These are phyloP conservation scores for Didymella sp. DNA, from an alignment of 2,329 filamentous ascomycete genomes.

Conservation along the genomic window DNA sequence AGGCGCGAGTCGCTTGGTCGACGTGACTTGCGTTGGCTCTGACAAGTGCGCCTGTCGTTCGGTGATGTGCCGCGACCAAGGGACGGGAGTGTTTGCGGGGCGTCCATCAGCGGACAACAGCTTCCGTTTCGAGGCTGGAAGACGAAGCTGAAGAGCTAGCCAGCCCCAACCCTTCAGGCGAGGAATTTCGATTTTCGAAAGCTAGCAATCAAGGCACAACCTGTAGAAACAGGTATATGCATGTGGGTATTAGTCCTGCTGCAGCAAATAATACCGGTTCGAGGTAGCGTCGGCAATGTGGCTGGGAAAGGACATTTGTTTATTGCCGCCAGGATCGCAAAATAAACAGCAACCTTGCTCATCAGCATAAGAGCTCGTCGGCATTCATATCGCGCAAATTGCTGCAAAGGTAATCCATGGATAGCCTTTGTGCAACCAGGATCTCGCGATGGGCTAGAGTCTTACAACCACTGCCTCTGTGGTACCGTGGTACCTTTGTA, in stretches of 20 bases:
- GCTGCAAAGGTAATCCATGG: constrained; percentile 3
- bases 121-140: not conserved
- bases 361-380: constrained; percentile 1
- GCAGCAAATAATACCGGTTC: constrained; percentile 9
- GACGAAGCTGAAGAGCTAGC: constrained; percentile 1
- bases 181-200: not conserved
- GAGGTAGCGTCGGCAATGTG: constrained; percentile 17
- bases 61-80: constrained; percentile 5
- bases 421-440: constrained; percentile 7
- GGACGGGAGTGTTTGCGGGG: constrained; percentile 7
- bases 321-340: constrained; percentile 22
- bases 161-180: constrained; percentile 3
- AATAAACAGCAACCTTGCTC: constrained; percentile 19
- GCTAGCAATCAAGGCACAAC: constrained; percentile 5
- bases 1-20: constrained; percentile 7
- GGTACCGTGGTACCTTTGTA: constrained; percentile 21
- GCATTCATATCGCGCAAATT: constrained; percentile 13
- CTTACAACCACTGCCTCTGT: not conserved
- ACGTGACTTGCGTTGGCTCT: constrained; percentile 10
- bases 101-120: constrained; percentile 1
- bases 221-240: constrained; percentile 21
- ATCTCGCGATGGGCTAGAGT: constrained; percentile 9
- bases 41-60: constrained; percentile 4
- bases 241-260: constrained; percentile 10
- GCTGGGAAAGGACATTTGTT: constrained; percentile 19